A percentile compares a stretch with the other conserved stretches of the same genome.
phyloP scores from a whole-genome alignment of 495 filamentous ascomycete genomes.

The Oleoguttula mirabilis region DNA sequence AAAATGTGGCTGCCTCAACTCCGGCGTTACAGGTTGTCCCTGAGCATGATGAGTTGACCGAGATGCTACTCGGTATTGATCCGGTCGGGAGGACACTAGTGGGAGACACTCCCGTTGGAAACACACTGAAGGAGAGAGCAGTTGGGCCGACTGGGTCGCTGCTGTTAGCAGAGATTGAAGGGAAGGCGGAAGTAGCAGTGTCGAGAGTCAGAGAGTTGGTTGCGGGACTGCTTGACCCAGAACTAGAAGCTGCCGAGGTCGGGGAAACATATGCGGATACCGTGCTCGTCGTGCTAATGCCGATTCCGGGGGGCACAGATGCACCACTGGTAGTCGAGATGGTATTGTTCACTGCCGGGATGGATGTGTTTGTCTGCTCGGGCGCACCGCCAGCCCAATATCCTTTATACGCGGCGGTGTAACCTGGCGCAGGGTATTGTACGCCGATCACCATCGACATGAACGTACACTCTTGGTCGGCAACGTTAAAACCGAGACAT shows the following conservation, averaged over 20 bases:
- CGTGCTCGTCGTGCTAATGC: too few species aligned
- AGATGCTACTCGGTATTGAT: too few species aligned
- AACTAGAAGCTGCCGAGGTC: background rate
- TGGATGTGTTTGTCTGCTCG: background rate
- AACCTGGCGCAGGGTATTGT: background rate
- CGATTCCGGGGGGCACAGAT: too few species aligned
- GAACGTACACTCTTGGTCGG: background rate
- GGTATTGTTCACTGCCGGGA: background rate
- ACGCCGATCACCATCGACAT: background rate
- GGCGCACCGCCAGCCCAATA: background rate
- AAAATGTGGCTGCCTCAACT: too few species aligned
- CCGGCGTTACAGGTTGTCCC: too few species aligned
- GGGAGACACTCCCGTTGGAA: background rate
- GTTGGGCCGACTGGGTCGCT: background rate
- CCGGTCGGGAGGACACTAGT: too few species aligned
- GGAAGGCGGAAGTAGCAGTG: background rate
- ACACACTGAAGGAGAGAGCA: too few species aligned
- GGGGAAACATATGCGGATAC: too few species aligned
- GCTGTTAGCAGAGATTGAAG: background rate
- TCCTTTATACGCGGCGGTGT: conserved; percentile 1
- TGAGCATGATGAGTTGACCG: too few species aligned
- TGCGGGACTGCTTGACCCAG: background rate
- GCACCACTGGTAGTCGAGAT: background rate
- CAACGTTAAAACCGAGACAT: conserved; percentile 3
- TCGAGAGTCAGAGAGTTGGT: background rate